These are phyloP conservation scores for Cylindrodendrum hubeiense DNA, from an alignment of 2,329 filamentous ascomycete species.

Conservation along the genomic window DNA sequence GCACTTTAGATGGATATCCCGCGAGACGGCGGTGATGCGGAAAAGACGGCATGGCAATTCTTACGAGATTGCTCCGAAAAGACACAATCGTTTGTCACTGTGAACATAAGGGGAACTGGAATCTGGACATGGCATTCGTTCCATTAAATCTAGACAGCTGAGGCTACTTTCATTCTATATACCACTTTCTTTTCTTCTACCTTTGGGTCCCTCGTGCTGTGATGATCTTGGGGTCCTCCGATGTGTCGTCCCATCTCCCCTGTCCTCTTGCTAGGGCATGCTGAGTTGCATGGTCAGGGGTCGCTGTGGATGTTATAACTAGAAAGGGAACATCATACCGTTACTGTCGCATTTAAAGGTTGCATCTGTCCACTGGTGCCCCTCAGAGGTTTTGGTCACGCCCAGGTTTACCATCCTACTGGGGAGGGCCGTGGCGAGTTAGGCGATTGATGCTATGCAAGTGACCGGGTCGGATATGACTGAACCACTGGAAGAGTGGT, in stretches of 20 bases:
- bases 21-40: conserved; percentile 13
- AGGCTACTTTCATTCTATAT: conserved; percentile 21
- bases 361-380: background rate
- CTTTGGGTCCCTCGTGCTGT: background rate
- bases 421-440: background rate
- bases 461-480: background rate
- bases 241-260: background rate
- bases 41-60: conserved; percentile 15
- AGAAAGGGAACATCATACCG: background rate
- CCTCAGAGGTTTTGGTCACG: background rate
- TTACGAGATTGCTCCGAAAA: conserved; percentile 15
- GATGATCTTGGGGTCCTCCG: background rate
- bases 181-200: conserved; percentile 12
- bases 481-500: background rate
- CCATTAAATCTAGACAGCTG: conserved; percentile 18
- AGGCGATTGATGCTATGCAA: background rate
- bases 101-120: background rate
- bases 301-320: background rate
- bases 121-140: conserved; percentile 15
- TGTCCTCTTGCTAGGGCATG: background rate
- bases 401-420: background rate
- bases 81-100: conserved; percentile 7
- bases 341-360: background rate
- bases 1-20: conserved; percentile 25
- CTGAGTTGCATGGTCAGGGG: background rate